Evolutionary conservation across 331 rosid species (phyloP).

Genomic region (Pyracantha coccinea): DNA sequence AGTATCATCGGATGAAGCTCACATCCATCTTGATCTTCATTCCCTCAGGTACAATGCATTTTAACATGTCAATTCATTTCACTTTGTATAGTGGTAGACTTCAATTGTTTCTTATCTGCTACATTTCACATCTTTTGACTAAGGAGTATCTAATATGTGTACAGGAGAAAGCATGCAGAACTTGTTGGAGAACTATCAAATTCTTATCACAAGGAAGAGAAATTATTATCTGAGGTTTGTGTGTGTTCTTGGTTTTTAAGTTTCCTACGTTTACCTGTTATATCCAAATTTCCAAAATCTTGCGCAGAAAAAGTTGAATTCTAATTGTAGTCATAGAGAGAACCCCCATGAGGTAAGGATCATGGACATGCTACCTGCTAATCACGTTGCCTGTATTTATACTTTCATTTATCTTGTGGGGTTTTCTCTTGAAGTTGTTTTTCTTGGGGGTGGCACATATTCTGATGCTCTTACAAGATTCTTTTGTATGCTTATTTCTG

Average conservation of each 20-base stretch:
- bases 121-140: not conserved
- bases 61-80: slow-evolving; percentile 9
- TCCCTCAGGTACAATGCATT: slow-evolving; percentile 60
- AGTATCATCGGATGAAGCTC: slow-evolving; percentile 91
- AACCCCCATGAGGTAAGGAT: not conserved
- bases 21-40: slow-evolving; percentile 93
- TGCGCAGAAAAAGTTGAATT: not conserved
- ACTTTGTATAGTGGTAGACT: not conserved
- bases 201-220: slow-evolving; percentile 80
- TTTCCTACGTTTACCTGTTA: not conserved
- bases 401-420: not conserved
- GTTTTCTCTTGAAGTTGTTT: not conserved
- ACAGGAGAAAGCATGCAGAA: slow-evolving; percentile 95
- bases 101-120: not conserved
- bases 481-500: not conserved
- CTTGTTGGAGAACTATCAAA: slow-evolving; percentile 80
- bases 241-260: not conserved
- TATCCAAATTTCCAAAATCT: not conserved
- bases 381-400: not conserved
- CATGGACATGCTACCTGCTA: not conserved
- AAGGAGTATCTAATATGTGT: not conserved
- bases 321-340: not conserved
- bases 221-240: slow-evolving; percentile 81
- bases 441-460: not conserved
- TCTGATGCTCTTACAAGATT: not conserved